phyloP scores from a whole-genome alignment of 2,329 filamentous ascomycete species.

The Fusarium irregulare region DNA sequence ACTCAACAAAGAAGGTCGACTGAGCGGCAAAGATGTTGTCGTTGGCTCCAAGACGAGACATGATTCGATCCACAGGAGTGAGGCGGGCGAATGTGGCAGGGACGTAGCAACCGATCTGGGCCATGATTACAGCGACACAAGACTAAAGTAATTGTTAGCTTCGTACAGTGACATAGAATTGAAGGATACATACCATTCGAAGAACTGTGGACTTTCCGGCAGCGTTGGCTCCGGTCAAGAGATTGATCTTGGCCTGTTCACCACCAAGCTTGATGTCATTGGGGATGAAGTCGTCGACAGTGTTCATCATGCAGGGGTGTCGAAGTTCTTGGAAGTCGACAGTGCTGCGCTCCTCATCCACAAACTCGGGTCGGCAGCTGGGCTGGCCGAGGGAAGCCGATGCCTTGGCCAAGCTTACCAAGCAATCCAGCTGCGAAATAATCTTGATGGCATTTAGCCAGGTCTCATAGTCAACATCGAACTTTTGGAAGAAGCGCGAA shows the following conservation, averaged over 20 bases:
- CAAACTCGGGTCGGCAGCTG: conserved; percentile 88
- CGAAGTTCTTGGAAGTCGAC: conserved; percentile 93
- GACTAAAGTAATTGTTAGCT: conserved; percentile 65
- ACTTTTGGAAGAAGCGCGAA: conserved; percentile 83
- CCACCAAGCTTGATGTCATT: conserved; percentile 93
- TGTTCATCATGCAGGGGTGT: conserved; percentile 93
- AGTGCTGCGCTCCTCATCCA: conserved; percentile 84
- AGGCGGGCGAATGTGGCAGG: conserved; percentile 84
- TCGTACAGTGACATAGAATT: no score
- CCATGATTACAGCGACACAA: conserved; percentile 96
- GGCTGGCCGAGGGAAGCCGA: conserved; percentile 86
- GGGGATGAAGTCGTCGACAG: conserved; percentile 93
- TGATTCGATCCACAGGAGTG: conserved; percentile 95
- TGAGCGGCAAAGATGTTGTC: conserved; percentile 99
- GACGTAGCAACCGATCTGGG: conserved; percentile 93
- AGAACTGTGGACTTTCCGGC: conserved; percentile 97
- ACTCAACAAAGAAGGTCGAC: conserved; percentile 97
- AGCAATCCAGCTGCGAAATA: conserved; percentile 90
- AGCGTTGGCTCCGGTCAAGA: conserved; percentile 95
- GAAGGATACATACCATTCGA: conserved; percentile 77
- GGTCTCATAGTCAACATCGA: conserved; percentile 84
- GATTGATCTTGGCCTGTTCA: conserved; percentile 81
- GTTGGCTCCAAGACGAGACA: conserved; percentile 96
- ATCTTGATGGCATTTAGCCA: conserved; percentile 94
- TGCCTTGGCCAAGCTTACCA: conserved; percentile 91